Evolutionary conservation across 495 filamentous ascomycete species (phyloP).

Genomic region (Pseudoneurospora amorphoporcata): DNA sequence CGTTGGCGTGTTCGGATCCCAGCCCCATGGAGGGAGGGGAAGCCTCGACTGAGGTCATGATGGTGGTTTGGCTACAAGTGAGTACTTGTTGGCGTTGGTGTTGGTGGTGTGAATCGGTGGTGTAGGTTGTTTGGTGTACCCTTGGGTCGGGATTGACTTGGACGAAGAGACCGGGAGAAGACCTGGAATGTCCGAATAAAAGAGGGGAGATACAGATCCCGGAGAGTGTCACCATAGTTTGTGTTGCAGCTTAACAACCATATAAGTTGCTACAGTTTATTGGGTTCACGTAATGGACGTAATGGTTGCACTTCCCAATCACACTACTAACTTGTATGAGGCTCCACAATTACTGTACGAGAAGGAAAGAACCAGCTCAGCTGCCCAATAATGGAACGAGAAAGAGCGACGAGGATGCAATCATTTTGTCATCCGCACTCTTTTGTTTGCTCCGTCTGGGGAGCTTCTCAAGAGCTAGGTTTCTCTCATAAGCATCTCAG

Average conservation of each 20-base stretch:
- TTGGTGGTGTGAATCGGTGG: not conserved
- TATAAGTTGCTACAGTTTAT: not conserved
- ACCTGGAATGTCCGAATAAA: not conserved
- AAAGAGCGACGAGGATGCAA: not conserved
- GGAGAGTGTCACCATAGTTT: not conserved
- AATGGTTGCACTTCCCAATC: not conserved
- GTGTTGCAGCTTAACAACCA: not conserved
- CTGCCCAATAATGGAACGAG: not conserved
- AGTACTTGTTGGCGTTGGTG: not conserved
- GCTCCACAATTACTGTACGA: not conserved
- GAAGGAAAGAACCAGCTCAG: not conserved
- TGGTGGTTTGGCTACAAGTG: not conserved
- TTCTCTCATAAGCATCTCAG: not conserved
- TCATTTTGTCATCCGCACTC: not conserved
- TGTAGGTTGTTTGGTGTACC: not conserved
- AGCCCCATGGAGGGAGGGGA: not conserved
- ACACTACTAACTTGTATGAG: not conserved
- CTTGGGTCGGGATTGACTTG: not conserved
- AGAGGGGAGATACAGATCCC: not conserved
- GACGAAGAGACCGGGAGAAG: not conserved
- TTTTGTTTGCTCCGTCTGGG: not conserved
- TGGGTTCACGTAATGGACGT: not conserved
- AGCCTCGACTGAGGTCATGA: not conserved
- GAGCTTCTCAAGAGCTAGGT: not conserved
- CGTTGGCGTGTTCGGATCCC: not conserved